These are phyloP conservation scores for Cryptomeria japonica DNA, from an alignment of 75 land plant species.

Conservation along the genomic window DNA sequence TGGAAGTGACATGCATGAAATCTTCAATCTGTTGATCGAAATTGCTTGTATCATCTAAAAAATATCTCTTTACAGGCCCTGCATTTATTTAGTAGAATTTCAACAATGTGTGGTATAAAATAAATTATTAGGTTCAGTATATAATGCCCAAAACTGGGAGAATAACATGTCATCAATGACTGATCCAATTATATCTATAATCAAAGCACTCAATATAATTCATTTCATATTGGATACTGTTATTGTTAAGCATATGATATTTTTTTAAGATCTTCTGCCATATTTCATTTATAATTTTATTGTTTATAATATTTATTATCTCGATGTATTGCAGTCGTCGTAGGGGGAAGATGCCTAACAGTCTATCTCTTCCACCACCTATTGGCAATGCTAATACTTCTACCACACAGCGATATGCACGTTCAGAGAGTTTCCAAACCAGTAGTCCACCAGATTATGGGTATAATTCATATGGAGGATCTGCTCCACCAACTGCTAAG, in stretches of 20 bases:
- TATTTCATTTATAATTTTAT: neutral
- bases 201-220: neutral
- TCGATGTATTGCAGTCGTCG: conserved; percentile 14
- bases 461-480: neutral
- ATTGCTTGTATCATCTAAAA: neutral
- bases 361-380: conserved; percentile 32
- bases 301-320: neutral
- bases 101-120: neutral
- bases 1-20: neutral
- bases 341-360: conserved; percentile 19
- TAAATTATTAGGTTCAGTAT: neutral
- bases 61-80: neutral
- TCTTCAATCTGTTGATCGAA: neutral
- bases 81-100: neutral
- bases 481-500: conserved; percentile 1
- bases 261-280: neutral
- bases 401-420: neutral
- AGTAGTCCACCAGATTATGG: neutral
- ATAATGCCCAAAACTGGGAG: neutral
- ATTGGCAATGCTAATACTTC: neutral
- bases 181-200: neutral
- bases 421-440: conserved; percentile 11
- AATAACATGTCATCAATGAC: neutral
- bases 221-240: neutral
- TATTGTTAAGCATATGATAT: neutral